Evolutionary conservation across 805 yeast species (phyloP).

Genomic region (Suhomyces sp.): DNA sequence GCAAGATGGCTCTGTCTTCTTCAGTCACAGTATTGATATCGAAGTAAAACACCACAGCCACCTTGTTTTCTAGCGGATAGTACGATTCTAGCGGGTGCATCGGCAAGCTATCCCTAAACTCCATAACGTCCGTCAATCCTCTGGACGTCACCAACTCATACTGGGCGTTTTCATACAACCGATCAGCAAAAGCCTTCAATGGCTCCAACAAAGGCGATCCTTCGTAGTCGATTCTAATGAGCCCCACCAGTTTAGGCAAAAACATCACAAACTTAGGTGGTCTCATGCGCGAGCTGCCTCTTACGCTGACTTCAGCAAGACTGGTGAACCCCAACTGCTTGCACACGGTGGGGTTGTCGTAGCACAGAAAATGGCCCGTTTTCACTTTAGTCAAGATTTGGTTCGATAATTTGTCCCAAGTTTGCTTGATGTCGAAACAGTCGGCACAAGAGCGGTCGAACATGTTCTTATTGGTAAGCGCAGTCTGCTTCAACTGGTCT

Average conservation of each 20-base stretch:
- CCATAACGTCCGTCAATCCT: slow-evolving; percentile 30
- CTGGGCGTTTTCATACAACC: slow-evolving; percentile 46
- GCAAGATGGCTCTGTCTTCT: slow-evolving; percentile 64
- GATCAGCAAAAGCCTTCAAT: slow-evolving; percentile 43
- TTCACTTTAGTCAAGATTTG: slow-evolving; percentile 37
- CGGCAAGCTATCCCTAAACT: slow-evolving; percentile 27
- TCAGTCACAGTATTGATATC: slow-evolving; percentile 48
- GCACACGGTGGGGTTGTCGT: slow-evolving; percentile 50
- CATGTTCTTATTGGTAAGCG: slow-evolving; percentile 27
- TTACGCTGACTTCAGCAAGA: slow-evolving; percentile 16
- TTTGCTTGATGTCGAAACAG: slow-evolving; percentile 49
- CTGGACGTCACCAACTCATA: slow-evolving; percentile 31
- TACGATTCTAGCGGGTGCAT: slow-evolving; percentile 27
- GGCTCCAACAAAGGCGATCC: slow-evolving; percentile 27
- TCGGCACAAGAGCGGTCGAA: slow-evolving; percentile 43
- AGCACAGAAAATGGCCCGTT: slow-evolving; percentile 62
- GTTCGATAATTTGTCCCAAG: slow-evolving; percentile 59
- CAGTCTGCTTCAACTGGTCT: slow-evolving; percentile 34
- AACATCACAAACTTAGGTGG: slow-evolving; percentile 48
- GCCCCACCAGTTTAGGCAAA: slow-evolving; percentile 48
- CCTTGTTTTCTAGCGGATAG: slow-evolving; percentile 39
- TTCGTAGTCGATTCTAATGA: slow-evolving; percentile 47
- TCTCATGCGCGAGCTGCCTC: slow-evolving; percentile 6
- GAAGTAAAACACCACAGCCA: slow-evolving; percentile 53
- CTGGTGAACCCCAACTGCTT: slow-evolving; percentile 44